A percentile compares a stretch with the other conserved stretches of the same genome.
Evolutionary conservation across 2,329 filamentous ascomycete genomes (phyloP).

Genomic region (Monosporascus cannonballus): DNA sequence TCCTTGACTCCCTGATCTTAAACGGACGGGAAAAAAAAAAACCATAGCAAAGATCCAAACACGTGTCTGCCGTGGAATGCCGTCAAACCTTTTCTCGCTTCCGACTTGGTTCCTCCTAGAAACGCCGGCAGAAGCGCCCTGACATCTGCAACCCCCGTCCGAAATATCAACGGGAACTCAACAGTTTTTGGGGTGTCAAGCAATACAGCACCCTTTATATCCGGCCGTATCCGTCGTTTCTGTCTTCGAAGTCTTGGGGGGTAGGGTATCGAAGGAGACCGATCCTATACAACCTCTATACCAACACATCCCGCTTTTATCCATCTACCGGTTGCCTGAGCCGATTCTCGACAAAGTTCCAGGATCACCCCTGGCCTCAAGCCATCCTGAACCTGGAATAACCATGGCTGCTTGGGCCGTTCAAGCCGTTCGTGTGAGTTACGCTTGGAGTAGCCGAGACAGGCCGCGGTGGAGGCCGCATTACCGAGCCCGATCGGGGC

Average conservation of each 20-base stretch:
- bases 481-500: constrained; percentile 18
- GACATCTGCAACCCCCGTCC: neutral
- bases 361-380: neutral
- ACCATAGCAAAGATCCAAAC: neutral
- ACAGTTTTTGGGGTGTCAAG: too few species aligned
- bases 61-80: neutral
- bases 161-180: neutral
- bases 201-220: neutral
- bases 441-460: neutral
- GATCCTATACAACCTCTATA: neutral
- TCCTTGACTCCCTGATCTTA: neutral
- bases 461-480: constrained; percentile 7
- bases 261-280: too few species aligned
- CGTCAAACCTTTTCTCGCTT: neutral
- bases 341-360: neutral
- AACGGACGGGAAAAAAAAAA: neutral
- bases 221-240: neutral
- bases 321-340: neutral
- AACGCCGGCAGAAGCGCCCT: neutral
- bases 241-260: too few species aligned
- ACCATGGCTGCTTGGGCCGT: neutral
- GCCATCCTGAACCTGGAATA: neutral
- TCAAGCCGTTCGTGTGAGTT: neutral
- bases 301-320: neutral
- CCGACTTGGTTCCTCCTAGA: neutral